phyloP scores from a whole-genome alignment of 176 grass and related monocot genomes.

The Ensete ventricosum region DNA sequence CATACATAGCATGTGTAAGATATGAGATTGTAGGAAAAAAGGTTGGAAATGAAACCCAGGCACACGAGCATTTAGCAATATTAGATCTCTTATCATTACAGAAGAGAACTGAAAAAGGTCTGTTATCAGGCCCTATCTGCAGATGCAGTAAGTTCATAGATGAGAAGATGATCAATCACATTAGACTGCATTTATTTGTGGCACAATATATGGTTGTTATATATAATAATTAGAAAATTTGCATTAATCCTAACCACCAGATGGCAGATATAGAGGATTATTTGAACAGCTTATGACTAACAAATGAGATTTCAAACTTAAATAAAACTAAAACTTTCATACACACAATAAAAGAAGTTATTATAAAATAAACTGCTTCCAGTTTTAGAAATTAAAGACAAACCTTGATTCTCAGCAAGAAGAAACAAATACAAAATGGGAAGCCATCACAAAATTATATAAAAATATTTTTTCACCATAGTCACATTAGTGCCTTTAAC shows the following conservation, averaged over 20 bases:
- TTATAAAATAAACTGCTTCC: not conserved
- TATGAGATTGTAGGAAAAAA: too few species aligned
- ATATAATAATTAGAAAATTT: too few species aligned
- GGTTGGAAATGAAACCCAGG: too few species aligned
- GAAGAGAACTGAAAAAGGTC: not conserved
- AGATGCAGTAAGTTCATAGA: not conserved
- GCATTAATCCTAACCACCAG: too few species aligned
- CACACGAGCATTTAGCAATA: too few species aligned
- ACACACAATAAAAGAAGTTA: not conserved
- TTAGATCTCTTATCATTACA: not conserved
- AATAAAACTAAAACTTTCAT: not conserved
- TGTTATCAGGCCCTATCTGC: not conserved
- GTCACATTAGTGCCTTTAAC: not conserved
- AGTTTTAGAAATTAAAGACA: not conserved
- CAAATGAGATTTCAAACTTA: not conserved
- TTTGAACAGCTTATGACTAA: not conserved
- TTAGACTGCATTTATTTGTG: not conserved
- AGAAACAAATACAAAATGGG: not conserved
- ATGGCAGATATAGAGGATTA: too few species aligned
- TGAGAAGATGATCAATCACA: not conserved
- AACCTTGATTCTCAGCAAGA: not conserved
- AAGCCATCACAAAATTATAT: too few species aligned
- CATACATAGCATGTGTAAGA: too few species aligned
- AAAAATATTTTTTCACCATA: too few species aligned
- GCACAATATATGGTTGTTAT: not conserved